Base-by-base conservation (phyloP, 1,139 yeast species). In the Candida gigantensis region DNA sequence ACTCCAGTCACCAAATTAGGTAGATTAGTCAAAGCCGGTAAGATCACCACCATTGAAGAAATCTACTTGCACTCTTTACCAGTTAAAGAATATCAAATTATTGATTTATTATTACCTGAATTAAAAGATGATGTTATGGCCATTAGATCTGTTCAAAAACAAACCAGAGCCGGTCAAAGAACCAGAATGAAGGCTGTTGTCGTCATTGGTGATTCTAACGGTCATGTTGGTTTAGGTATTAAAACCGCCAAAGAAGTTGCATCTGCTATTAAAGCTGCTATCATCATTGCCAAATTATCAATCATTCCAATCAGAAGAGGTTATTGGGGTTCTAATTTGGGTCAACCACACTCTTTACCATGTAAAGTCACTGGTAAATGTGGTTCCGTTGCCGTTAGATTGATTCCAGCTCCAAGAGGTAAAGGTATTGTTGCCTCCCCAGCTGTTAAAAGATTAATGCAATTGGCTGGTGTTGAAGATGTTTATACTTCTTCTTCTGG, bases 321-420 rank as follows among this genome's bases (percentile, higher is more conserved):
- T 81, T 92, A 92, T 92, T 92, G 99, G 99, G 99, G 99, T 78
- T 76, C 96, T 73, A 87, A 88, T 82, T 87, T 92, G 75, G 99
- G 98, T 84, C 84, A 87, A 74, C 98, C 98, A 68, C 99, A 92
- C 86, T 87, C 98, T 57, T 84, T 92, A 70, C 94, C 96, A 66
- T 77, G 84, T 78, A 92, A 92, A 89, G 88, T 90, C 68, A 85
- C 97, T 57, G 97, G 97, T 81, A 90, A 89, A 88, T 90, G 97
- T 81, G 97, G 97, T 82, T 90, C 97, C 74, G 97, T 92, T 67
- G 72, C 84, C 51, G 96, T 89, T 58, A 90, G 97, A 86, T 85
- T 92, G 71, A 90, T 92, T 68, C 99, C 99, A 74, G 99, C 99
- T 58, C 98, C 99, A 83, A 94, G 99, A 84, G 99, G 99, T 90